Evolutionary conservation across 2,329 filamentous ascomycete genomes (phyloP).

Genomic region (Hansfordia pulvinata): DNA sequence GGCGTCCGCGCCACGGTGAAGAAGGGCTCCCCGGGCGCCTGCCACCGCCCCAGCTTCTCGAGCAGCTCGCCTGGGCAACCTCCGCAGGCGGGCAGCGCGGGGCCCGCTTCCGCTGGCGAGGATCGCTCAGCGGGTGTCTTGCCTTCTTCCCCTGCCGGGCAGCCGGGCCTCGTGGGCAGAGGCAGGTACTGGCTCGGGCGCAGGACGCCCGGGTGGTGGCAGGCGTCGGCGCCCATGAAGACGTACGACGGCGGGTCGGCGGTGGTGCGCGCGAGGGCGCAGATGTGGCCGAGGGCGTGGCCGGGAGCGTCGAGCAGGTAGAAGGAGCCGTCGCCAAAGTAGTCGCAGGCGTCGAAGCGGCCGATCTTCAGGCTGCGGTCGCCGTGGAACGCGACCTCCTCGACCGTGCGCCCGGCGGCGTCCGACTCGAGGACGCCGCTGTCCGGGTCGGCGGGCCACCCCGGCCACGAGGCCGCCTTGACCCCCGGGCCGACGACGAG

Average conservation of each 20-base stretch:
- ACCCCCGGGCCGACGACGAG: slow-evolving; percentile 22
- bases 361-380: slow-evolving; percentile 5
- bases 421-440: slow-evolving; percentile 11
- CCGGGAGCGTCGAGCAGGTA: slow-evolving; percentile 21
- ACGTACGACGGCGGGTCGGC: slow-evolving; percentile 19
- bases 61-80: too few species aligned
- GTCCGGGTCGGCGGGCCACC: slow-evolving; percentile 7
- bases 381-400: slow-evolving; percentile 10
- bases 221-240: slow-evolving; percentile 27
- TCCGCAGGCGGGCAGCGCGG: too few species aligned
- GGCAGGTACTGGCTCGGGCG: slow-evolving; percentile 19
- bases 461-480: slow-evolving; percentile 9
- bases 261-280: slow-evolving; percentile 23
- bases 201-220: slow-evolving; percentile 23
- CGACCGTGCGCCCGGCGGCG: slow-evolving; percentile 10
- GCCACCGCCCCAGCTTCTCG: neutral
- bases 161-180: slow-evolving; percentile 19
- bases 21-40: too few species aligned
- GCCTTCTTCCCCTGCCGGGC: slow-evolving; percentile 18
- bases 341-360: slow-evolving; percentile 17
- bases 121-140: slow-evolving; percentile 17
- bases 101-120: slow-evolving; percentile 6
- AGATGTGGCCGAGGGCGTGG: slow-evolving; percentile 19
- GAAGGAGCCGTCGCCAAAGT: slow-evolving; percentile 20
- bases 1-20: too few species aligned